Conservation (phyloP, 2,329 filamentous ascomycete species). For the Ophiostoma triangulosporum region DNA sequence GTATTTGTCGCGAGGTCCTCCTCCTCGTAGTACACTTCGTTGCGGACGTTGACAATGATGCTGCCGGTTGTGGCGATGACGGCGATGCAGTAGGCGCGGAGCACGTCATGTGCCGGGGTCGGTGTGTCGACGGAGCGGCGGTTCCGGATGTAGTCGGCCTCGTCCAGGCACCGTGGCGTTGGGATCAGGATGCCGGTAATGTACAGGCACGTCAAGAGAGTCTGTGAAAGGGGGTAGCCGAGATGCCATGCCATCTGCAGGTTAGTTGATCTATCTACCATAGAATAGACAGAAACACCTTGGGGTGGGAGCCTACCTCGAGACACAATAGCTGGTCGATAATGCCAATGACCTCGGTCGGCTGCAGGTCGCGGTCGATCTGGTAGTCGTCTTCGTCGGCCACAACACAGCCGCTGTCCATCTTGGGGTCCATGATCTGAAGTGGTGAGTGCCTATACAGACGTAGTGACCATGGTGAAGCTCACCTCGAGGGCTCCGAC, state of each 20-base stretch:
- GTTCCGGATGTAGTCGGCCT: constrained; percentile 46
- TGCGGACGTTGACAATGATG: constrained; percentile 62
- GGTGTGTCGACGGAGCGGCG: neutral
- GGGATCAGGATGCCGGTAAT: constrained; percentile 72
- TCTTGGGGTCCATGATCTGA: constrained; percentile 97
- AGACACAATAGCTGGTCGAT: constrained; percentile 87
- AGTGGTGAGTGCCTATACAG: neutral
- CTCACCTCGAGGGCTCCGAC: constrained; percentile 69
- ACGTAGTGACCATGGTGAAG: neutral
- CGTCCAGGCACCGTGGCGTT: constrained; percentile 45
- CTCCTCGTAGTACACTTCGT: constrained; percentile 92
- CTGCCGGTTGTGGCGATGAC: constrained; percentile 71
- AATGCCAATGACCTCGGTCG: constrained; percentile 76
- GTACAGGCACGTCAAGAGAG: constrained; percentile 83
- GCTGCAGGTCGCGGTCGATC: constrained; percentile 50
- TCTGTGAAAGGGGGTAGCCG: constrained; percentile 91
- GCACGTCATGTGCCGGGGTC: constrained; percentile 34
- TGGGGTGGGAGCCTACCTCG: too few species aligned
- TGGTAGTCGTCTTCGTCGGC: constrained; percentile 71
- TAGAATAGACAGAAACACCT: neutral
- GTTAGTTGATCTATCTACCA: neutral
- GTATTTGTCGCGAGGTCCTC: constrained; percentile 94
- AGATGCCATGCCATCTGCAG: constrained; percentile 88
- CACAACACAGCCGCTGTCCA: constrained; percentile 79
- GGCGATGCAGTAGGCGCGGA: constrained; percentile 76